Percentiles rank a stretch among this genome's conserved stretches.
These are phyloP conservation scores for Grosmannia huntii DNA, from an alignment of 2,329 filamentous ascomycete species.

Conservation along the genomic window DNA sequence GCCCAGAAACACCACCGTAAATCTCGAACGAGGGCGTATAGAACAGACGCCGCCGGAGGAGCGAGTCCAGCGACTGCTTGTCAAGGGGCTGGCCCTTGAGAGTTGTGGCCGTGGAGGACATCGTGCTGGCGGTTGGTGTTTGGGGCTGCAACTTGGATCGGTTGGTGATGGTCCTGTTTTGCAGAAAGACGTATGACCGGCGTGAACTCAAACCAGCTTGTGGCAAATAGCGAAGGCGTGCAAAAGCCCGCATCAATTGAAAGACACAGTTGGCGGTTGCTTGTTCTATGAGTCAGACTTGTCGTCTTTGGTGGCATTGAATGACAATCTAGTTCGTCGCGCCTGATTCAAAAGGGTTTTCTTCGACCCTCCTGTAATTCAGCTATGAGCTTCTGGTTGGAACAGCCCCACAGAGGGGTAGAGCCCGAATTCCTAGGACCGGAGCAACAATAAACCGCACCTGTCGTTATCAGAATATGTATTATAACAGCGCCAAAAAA, in stretches of 20 bases:
- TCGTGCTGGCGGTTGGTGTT: not conserved
- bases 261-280: not conserved
- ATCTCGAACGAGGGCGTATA: constrained; percentile 95
- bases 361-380: not conserved
- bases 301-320: not conserved
- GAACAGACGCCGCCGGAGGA: constrained; percentile 82
- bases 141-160: not conserved
- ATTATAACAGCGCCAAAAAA: too few species aligned
- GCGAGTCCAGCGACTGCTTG: constrained; percentile 64
- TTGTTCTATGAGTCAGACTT: not conserved
- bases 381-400: not conserved
- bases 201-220: constrained; percentile 5
- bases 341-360: not conserved
- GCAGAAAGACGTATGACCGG: not conserved
- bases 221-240: not conserved
- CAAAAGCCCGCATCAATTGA: constrained; percentile 10
- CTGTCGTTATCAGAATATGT: too few species aligned
- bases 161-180: not conserved
- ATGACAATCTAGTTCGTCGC: too few species aligned
- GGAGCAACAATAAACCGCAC: not conserved
- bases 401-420: not conserved
- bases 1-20: constrained; percentile 76
- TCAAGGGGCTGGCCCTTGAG: constrained; percentile 86
- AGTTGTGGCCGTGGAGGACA: constrained; percentile 42
- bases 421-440: not conserved